Evolutionary conservation across 169 alveolate species (phyloP), one percentile per base, ranked within the genome.

Genomic region (Cryptosporidium meleagridis): DNA sequence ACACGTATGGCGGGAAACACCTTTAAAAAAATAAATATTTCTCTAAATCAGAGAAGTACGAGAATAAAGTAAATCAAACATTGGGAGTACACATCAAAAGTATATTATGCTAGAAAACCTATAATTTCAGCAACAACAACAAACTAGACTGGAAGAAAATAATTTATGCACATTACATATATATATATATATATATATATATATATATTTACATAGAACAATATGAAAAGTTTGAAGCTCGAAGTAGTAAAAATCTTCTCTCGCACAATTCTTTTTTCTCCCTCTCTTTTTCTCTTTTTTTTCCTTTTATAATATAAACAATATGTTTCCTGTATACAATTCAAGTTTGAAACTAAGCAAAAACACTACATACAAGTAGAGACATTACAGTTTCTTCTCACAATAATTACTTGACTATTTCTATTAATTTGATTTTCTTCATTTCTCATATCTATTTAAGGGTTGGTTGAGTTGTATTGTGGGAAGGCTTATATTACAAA

Each of bases 1-100:
- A 65, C 72, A 65, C 72, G 72, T 52, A 33, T 73, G 69, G 86
- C 71, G 68, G 59, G 58, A 52, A 62, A 9, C 0, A 3, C 10
- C 9, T 8, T 9, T 41, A 41, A 0, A 41, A 39, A 39, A 31
- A 31, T 31, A 31, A 31, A 1, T 41, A 41, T 41, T 41, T 41
- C 5, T 41, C 0, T 14, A 10, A 45, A 8, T n/a, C n/a, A 45
- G 10, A 14, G 10, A 45, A 45, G 5, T 45, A 31, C 0, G 18
- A 14, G 12, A 44, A 44, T 12, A 44, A 8, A 48, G 18, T 16
- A 48, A 48, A 14, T 48, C 21, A 48, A 5, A 16, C 21, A 6
- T 14, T 9, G 52, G 12, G 1, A 48, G 14, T 48, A 48, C n/a
- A 48, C n/a, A 14, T 48, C 55, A 48, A 48, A 14, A 48, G 23